Percentiles rank a stretch among this genome's conserved stretches.
These are phyloP conservation scores for Beverwykella pulmonaria DNA, from an alignment of 495 filamentous ascomycete genomes.

Conservation along the genomic window DNA sequence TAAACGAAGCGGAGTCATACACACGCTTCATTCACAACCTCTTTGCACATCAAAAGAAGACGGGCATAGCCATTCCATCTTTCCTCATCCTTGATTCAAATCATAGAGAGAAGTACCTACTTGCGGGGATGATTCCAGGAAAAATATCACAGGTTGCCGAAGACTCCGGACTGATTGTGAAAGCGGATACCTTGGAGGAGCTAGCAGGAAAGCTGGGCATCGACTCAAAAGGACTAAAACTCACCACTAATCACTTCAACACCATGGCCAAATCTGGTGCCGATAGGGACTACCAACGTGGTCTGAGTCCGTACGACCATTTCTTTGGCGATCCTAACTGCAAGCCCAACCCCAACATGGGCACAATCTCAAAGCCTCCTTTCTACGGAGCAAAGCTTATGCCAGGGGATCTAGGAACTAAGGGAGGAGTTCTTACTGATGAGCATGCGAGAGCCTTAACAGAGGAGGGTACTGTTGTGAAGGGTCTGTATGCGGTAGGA, in stretches of 20 bases:
- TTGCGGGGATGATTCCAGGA: conserved; percentile 8
- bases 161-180: conserved; percentile 34
- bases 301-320: conserved; percentile 31
- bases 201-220: conserved; percentile 48
- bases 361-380: conserved; percentile 21
- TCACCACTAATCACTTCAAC: conserved; percentile 39
- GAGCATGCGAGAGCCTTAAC: conserved; percentile 32
- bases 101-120: conserved; percentile 19
- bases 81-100: conserved; percentile 36
- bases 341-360: conserved; percentile 38
- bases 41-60: conserved; percentile 19
- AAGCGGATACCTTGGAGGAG: conserved; percentile 47
- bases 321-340: conserved; percentile 37
- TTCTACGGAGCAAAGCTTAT: conserved; percentile 40
- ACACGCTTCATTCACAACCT: conserved; percentile 8
- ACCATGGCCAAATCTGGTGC: conserved; percentile 28
- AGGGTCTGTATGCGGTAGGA: conserved; percentile 40
- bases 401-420: conserved; percentile 40
- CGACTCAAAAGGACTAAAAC: conserved; percentile 7
- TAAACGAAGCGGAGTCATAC: conserved; percentile 40
- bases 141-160: not conserved
- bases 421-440: conserved; percentile 38
- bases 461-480: conserved; percentile 22
- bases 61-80: conserved; percentile 23
- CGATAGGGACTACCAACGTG: conserved; percentile 39